Percentiles rank a stretch among this genome's conserved stretches.
Evolutionary conservation across 345 rosid genomes (phyloP).

Genomic region (Aquilaria sinensis): DNA sequence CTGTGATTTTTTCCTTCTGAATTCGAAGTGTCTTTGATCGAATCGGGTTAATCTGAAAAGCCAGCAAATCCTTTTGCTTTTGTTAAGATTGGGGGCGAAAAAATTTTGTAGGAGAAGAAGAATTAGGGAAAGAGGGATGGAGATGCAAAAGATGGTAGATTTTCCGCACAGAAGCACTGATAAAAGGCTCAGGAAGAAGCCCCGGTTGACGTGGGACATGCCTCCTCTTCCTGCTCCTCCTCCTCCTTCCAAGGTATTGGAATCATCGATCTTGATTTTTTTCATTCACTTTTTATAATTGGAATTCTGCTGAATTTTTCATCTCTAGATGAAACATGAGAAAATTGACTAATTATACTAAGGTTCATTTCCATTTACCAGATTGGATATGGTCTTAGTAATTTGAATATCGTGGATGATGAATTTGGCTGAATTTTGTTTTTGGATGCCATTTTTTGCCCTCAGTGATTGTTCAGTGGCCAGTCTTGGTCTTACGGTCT

Average conservation of each 20-base stretch:
- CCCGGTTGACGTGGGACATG: constrained; percentile 67
- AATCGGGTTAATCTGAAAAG: not conserved
- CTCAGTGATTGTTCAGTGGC: too few relatives aligned
- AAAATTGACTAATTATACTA: too few relatives aligned
- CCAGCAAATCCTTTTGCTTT: constrained; percentile 20
- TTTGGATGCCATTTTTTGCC: too few relatives aligned
- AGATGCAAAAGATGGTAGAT: constrained; percentile 59
- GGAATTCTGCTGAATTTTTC: constrained; percentile 3
- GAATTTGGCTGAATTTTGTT: too few relatives aligned
- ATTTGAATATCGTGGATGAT: too few relatives aligned
- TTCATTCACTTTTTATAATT: not conserved
- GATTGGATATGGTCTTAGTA: too few relatives aligned
- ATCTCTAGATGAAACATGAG: not conserved
- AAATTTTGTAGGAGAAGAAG: not conserved
- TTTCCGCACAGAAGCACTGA: constrained; percentile 52
- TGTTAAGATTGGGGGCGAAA: too few relatives aligned
- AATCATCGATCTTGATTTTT: not conserved
- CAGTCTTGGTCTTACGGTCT: too few relatives aligned
- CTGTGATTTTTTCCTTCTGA: not conserved
- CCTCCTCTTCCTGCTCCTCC: constrained; percentile 43
- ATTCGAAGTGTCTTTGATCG: not conserved
- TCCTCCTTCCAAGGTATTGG: constrained; percentile 38
- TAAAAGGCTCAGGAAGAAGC: constrained; percentile 70
- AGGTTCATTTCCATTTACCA: too few relatives aligned
- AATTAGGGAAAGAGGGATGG: constrained; percentile 27